These are phyloP conservation scores for Aspergillus pseudoviridinutans DNA, from an alignment of 2,329 filamentous ascomycete species.

Conservation along the genomic window DNA sequence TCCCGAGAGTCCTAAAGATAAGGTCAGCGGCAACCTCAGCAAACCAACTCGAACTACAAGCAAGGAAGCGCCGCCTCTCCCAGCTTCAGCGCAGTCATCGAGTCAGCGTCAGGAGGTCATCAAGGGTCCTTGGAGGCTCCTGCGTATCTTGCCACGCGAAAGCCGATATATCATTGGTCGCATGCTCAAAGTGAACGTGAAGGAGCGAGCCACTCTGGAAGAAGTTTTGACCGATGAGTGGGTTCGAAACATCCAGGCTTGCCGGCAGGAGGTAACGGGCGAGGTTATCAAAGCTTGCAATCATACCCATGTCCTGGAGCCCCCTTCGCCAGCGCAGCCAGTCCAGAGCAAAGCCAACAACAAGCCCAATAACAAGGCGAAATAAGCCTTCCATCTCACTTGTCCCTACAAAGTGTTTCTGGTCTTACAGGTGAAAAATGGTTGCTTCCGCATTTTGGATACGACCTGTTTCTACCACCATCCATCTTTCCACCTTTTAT, in stretches of 20 bases:
- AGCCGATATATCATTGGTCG: constrained; percentile 83
- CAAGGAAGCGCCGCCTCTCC: constrained; percentile 38
- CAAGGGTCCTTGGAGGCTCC: constrained; percentile 84
- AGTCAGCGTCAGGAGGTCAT: constrained; percentile 65
- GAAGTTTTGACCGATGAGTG: constrained; percentile 86
- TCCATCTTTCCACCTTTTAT: constrained; percentile 5
- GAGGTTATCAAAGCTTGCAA: constrained; percentile 67
- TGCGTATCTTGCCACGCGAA: constrained; percentile 83
- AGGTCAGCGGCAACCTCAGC: constrained; percentile 16
- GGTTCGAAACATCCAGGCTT: constrained; percentile 82
- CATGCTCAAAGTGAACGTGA: constrained; percentile 88
- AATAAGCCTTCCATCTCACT: background rate
- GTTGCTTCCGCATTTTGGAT: constrained; percentile 4
- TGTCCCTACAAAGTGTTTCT: background rate
- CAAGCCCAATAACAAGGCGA: constrained; percentile 3
- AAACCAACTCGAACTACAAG: constrained; percentile 34
- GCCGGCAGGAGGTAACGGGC: constrained; percentile 71
- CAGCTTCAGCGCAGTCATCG: constrained; percentile 20
- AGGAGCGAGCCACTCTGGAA: constrained; percentile 74
- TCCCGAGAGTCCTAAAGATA: constrained; percentile 24
- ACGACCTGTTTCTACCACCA: constrained; percentile 1
- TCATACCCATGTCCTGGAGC: constrained; percentile 82
- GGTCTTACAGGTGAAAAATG: constrained; percentile 4
- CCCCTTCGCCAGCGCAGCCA: constrained; percentile 41
- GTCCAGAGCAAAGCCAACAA: constrained; percentile 36